Percentiles rank a stretch among this genome's conserved stretches.
Conservation (phyloP, 2,329 filamentous ascomycete genomes). For the Nemania bipapillata region DNA sequence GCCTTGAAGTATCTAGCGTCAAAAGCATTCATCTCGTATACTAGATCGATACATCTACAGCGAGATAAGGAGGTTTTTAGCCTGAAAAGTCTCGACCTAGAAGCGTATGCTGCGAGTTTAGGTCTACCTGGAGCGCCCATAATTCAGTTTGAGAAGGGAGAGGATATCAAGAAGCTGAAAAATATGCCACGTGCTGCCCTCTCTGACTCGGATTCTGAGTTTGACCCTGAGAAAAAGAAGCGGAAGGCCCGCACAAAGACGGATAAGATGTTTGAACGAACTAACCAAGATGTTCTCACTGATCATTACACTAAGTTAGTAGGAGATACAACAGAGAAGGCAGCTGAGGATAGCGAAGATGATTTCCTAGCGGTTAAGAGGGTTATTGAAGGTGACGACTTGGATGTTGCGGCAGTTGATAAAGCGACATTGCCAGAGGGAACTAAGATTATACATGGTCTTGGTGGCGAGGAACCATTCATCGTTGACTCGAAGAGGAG, state of each 20-base stretch:
- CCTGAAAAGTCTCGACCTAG: constrained; percentile 81
- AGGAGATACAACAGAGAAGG: constrained; percentile 58
- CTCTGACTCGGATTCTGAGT: constrained; percentile 69
- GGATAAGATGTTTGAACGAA: constrained; percentile 96
- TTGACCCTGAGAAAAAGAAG: constrained; percentile 66
- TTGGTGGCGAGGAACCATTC: constrained; percentile 76
- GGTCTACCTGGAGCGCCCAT: constrained; percentile 90
- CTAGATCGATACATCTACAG: constrained; percentile 84
- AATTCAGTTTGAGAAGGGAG: constrained; percentile 92
- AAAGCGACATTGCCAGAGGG: constrained; percentile 55
- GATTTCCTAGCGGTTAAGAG: constrained; percentile 92
- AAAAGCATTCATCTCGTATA: constrained; percentile 93
- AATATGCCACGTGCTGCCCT: constrained; percentile 79
- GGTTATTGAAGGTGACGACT: constrained; percentile 77
- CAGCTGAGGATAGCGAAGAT: constrained; percentile 67
- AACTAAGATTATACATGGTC: constrained; percentile 71
- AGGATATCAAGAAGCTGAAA: constrained; percentile 86
- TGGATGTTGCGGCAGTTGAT: constrained; percentile 61
- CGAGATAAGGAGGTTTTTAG: constrained; percentile 90
- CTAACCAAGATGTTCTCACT: constrained; percentile 95
- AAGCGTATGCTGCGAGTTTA: constrained; percentile 84
- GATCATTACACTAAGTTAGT: constrained; percentile 92
- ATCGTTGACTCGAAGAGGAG: constrained; percentile 93
- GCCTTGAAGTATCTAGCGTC: constrained; percentile 95
- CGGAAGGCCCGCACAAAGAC: constrained; percentile 88